phyloP scores from a whole-genome alignment of 75 land plant species.

The Selaginella moellendorffii region DNA sequence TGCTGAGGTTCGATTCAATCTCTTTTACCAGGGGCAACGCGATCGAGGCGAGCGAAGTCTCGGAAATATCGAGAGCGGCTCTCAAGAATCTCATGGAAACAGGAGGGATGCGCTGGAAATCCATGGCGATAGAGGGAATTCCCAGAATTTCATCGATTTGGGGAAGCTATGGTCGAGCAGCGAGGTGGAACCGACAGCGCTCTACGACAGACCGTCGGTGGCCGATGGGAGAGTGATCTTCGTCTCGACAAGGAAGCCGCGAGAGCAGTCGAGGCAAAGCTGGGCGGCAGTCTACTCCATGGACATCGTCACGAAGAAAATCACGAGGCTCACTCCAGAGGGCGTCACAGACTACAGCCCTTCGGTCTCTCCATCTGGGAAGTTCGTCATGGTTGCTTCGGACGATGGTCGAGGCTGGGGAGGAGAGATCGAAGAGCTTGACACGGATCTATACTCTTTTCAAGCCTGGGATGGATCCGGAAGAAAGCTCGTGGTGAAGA shows the following conservation, averaged over 20 bases:
- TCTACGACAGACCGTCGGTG: slow-evolving; percentile 63
- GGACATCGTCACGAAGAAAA: slow-evolving; percentile 27
- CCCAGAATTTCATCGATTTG: too few relatives aligned
- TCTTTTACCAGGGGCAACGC: not conserved
- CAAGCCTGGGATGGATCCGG: slow-evolving; percentile 45
- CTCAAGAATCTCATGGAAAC: too few relatives aligned
- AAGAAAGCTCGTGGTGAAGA: slow-evolving; percentile 37
- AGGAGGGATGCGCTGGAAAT: too few relatives aligned
- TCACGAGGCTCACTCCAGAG: slow-evolving; percentile 56
- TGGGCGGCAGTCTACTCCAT: slow-evolving; percentile 85
- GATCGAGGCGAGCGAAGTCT: too few relatives aligned
- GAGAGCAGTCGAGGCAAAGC: slow-evolving; percentile 34
- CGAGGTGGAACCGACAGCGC: too few relatives aligned
- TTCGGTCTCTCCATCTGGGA: slow-evolving; percentile 76
- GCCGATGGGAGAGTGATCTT: slow-evolving; percentile 42
- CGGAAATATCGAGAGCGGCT: too few relatives aligned
- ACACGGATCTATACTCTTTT: slow-evolving; percentile 58
- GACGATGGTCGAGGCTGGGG: slow-evolving; percentile 46
- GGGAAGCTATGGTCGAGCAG: too few relatives aligned
- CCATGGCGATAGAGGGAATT: too few relatives aligned
- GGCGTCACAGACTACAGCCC: slow-evolving; percentile 85
- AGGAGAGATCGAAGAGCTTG: slow-evolving; percentile 55
- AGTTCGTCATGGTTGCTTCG: slow-evolving; percentile 72
- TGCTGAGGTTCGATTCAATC: slow-evolving; percentile 24
- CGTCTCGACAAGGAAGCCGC: slow-evolving; percentile 48